These are phyloP conservation scores for Zasmidium cellare DNA, from an alignment of 2,329 filamentous ascomycete species.

Conservation along the genomic window DNA sequence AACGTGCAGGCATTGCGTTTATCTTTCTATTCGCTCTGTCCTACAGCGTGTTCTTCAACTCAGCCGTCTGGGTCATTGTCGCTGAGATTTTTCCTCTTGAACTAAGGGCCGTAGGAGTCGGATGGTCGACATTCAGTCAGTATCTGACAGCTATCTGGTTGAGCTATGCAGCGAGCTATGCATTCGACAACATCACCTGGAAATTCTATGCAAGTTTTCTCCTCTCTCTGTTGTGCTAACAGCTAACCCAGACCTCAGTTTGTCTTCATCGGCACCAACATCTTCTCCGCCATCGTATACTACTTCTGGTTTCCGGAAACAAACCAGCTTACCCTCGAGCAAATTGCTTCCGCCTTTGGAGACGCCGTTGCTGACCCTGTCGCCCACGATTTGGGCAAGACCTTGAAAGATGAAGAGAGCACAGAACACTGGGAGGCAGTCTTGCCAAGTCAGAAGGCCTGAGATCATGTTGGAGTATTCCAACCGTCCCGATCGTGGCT, in stretches of 20 bases:
- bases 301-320: constrained; percentile 40
- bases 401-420: neutral
- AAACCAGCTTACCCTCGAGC: constrained; percentile 35
- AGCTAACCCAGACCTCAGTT: too few species aligned
- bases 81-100: constrained; percentile 38
- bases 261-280: constrained; percentile 38
- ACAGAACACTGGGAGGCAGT: too few species aligned
- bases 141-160: constrained; percentile 98
- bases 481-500: too few species aligned
- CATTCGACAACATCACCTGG: constrained; percentile 36
- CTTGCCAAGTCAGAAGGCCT: too few species aligned
- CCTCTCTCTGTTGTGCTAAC: too few species aligned
- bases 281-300: constrained; percentile 34
- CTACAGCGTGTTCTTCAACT: constrained; percentile 43
- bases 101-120: constrained; percentile 33
- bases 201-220: constrained; percentile 38
- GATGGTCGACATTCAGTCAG: constrained; percentile 66
- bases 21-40: constrained; percentile 41
- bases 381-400: neutral
- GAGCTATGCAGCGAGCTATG: constrained; percentile 38
- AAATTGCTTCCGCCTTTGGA: constrained; percentile 37
- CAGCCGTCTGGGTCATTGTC: constrained; percentile 37
- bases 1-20: constrained; percentile 37
- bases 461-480: too few species aligned
- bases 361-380: constrained; percentile 21